Base-by-base conservation (phyloP, 257 asterid species). In the Parsonsia alboflavescens region DNA sequence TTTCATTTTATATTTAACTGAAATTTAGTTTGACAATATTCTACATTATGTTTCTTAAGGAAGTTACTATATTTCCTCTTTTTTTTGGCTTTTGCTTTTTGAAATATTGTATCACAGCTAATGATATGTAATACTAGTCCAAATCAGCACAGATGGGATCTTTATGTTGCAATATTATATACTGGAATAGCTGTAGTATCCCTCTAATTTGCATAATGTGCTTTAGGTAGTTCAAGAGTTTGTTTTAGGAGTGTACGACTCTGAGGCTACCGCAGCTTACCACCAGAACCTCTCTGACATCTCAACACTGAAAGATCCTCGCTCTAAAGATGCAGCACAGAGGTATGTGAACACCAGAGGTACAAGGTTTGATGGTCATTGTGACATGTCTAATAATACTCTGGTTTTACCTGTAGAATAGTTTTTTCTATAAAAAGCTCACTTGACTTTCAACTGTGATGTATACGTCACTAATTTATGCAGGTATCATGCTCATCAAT, bases 251-350 rank as follows among this genome's bases (percentile, higher is more conserved):
- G 83, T 75, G 33, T 95, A 88, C 80, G 96, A 95, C 70, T 87
- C 86, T 63, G 96, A 88, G 82, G 96, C 96, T 82, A 95, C 99
- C 2, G 80, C 80, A 67, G 94, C 91, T 70, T 78, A 86, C 90
- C 85, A 90, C 84, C 88, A 89, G 80, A 95, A 88, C 74, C 89
- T 78, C 62, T 84, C 97, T 82, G 98, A 90, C 80, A 76, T 90
- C 65, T 88, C 99, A 70, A 89, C 87, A 53, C 71, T 95, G 76
- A 95, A 92, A 86, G 97, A 95, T 86, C 98, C 97, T 64, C 97
- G 98, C 71, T 90, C 98, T 61, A 95, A 87, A 88, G 99, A 95
- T 89, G 98, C 99, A 72, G 90, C 99, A 73, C 99, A 95, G 82
- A 90, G 98, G 98, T 92, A 84, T 68, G n/a, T n/a, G 73, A 46